Conservation (phyloP, 768 basidiomycete species). For the Lentinula sp. region DNA sequence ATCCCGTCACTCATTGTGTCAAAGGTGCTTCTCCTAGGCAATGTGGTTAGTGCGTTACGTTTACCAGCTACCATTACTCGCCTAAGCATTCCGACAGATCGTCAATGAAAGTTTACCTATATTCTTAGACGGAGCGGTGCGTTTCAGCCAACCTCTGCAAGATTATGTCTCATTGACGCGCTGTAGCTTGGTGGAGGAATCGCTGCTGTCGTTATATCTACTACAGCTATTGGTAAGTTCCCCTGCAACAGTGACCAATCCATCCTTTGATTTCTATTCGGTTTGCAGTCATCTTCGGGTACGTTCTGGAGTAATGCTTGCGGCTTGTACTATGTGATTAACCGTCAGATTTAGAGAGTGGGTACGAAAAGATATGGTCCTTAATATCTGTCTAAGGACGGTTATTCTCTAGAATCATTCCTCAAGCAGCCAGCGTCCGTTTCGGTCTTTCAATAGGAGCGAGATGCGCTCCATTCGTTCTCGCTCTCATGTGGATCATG, state of each 20-base stretch:
- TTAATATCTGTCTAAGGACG: not conserved
- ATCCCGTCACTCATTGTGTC: not conserved
- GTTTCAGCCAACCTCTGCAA: slow-evolving; percentile 14
- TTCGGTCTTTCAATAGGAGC: slow-evolving; percentile 83
- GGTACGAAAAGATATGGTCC: slow-evolving; percentile 24
- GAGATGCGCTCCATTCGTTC: slow-evolving; percentile 68
- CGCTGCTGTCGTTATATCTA: slow-evolving; percentile 74
- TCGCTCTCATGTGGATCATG: slow-evolving; percentile 60
- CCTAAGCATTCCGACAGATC: slow-evolving; percentile 35
- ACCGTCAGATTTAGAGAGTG: slow-evolving; percentile 65
- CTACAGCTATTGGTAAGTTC: slow-evolving; percentile 58
- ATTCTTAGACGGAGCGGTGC: slow-evolving; percentile 70
- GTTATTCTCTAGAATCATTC: slow-evolving; percentile 40
- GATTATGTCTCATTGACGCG: not conserved
- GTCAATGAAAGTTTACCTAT: slow-evolving; percentile 82
- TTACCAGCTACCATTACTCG: not conserved
- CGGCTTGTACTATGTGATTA: slow-evolving; percentile 15
- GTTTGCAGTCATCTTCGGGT: slow-evolving; percentile 78
- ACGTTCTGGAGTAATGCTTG: slow-evolving; percentile 17
- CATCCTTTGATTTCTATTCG: slow-evolving; percentile 4
- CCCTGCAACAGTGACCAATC: not conserved
- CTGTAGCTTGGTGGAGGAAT: slow-evolving; percentile 57
- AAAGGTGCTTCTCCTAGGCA: slow-evolving; percentile 80
- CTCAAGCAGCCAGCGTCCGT: slow-evolving; percentile 69
- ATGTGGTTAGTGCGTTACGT: slow-evolving; percentile 56